Evolutionary conservation across 805 yeast genomes (phyloP).

Genomic region (Starmerella khaoyaiensis): DNA sequence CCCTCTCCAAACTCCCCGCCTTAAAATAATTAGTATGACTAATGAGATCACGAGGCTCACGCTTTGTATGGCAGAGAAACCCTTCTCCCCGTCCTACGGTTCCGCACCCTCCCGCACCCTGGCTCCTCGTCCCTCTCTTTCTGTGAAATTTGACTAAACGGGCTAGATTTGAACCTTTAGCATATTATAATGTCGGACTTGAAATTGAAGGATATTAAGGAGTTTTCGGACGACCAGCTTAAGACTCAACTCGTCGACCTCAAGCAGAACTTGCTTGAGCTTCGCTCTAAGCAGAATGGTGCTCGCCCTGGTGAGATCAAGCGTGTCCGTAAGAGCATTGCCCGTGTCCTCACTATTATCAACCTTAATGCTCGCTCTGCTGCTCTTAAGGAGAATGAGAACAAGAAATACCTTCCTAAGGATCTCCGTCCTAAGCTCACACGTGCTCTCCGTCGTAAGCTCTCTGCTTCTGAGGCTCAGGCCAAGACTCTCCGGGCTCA

Average conservation of each 20-base stretch:
- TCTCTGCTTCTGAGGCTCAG: conserved; percentile 75
- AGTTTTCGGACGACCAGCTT: conserved; percentile 94
- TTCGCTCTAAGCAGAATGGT: conserved; percentile 74
- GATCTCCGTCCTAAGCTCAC: conserved; percentile 99
- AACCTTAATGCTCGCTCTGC: conserved; percentile 92
- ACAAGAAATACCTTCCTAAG: conserved; percentile 81
- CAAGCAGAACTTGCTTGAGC: conserved; percentile 90
- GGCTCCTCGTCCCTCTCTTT: too few relatives aligned
- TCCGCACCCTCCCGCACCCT: too few relatives aligned
- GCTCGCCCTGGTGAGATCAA: conserved; percentile 75
- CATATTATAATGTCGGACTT: conserved; percentile 27
- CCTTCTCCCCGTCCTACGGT: too few relatives aligned
- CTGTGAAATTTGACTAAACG: too few relatives aligned
- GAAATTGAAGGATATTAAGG: conserved; percentile 92
- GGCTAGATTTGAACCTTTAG: conserved; percentile 4
- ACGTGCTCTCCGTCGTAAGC: conserved; percentile 97
- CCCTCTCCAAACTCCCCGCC: too few relatives aligned
- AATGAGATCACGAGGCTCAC: too few relatives aligned
- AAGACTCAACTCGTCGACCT: conserved; percentile 87
- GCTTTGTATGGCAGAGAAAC: too few relatives aligned
- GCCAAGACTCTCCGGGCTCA: conserved; percentile 75
- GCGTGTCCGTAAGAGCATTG: conserved; percentile 96
- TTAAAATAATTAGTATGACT: too few relatives aligned
- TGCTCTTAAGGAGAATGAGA: conserved; percentile 88
- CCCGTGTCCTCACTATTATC: conserved; percentile 93